phyloP scores from a whole-genome alignment of 2,329 filamentous ascomycete genomes.

The Rhexocercosporidium sp. region DNA sequence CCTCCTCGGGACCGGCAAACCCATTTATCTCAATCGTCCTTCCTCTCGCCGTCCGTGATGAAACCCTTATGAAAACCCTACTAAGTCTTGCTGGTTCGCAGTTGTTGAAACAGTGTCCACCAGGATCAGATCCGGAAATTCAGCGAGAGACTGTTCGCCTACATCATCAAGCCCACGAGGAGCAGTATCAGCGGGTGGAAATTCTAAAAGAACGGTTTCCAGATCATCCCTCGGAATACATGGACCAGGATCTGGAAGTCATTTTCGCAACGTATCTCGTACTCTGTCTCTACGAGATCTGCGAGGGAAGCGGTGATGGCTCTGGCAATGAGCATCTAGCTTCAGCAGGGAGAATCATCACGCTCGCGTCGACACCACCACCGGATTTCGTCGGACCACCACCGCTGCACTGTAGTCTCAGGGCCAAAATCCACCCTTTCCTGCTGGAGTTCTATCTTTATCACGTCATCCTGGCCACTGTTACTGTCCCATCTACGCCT shows the following conservation, averaged over 20 bases:
- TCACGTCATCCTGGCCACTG: conserved; percentile 31
- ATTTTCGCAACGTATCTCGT: conserved; percentile 28
- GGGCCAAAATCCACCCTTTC: conserved; percentile 30
- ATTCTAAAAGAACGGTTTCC: not conserved
- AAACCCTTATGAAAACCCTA: conserved; percentile 28
- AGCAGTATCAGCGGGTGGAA: conserved; percentile 22
- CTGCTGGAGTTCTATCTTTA: conserved; percentile 35
- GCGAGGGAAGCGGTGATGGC: conserved; percentile 27
- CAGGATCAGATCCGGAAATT: conserved; percentile 9
- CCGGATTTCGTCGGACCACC: not conserved
- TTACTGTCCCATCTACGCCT: conserved; percentile 22
- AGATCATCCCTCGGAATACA: not conserved
- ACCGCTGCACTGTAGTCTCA: not conserved
- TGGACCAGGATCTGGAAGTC: conserved; percentile 3
- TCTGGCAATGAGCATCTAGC: conserved; percentile 26
- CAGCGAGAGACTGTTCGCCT: conserved; percentile 22
- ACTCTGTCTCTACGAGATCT: conserved; percentile 33
- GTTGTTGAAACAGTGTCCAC: conserved; percentile 19
- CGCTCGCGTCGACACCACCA: conserved; percentile 4
- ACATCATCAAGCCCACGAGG: conserved; percentile 18
- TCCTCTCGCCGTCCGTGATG: conserved; percentile 29
- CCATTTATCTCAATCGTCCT: conserved; percentile 28
- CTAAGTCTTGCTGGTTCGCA: conserved; percentile 32
- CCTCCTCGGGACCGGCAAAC: conserved; percentile 19
- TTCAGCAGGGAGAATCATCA: conserved; percentile 26